Base-by-base conservation (phyloP, 768 basidiomycete species). In the Scleroderma citrinum region DNA sequence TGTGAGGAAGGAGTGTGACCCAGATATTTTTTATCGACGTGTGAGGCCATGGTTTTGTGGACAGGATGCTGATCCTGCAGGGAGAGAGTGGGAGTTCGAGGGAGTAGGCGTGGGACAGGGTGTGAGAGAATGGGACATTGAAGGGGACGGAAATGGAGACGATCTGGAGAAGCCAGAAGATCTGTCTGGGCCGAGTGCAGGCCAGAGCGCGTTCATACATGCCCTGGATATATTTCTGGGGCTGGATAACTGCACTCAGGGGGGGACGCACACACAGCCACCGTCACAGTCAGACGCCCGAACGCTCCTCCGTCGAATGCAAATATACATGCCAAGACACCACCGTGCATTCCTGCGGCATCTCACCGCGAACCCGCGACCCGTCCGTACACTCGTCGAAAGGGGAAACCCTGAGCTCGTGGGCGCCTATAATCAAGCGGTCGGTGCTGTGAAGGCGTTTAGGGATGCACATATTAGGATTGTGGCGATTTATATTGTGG, bases 21-120 rank as follows among this genome's bases (percentile, higher is more conserved):
- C 92, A 0, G 72, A 76, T 2, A 71, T 77, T 16, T 92, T 88
- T 54, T 92, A 88, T 63, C 74, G 80, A 56, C 65, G 72, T 30
- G 76, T 92, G 50, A 70, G 90, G 29, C 90, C 89, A 0, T 92
- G 90, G 90, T 83, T 92, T 65, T 75, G 79, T 23, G 90, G 89
- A 0, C 76, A 78, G 16, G 82, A 86, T 55, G 77, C 78, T 6
- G 69, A 77, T 50, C 64, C 70, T 7, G 57, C 53, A 7, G 53
- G 67, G 29, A 66, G 76, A 19, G 68, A 61, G 32, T 83, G 81
- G 81, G 55, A 70, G 11, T 91, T 85, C 48, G 76, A 83, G 45
- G 86, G 85, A 3, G 66, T 80, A 8, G 76, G 75, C 6, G 68
- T 70, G 43, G 71, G 74, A 48, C 70, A 70, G 0, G n/a, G n/a